phyloP scores from a whole-genome alignment of 805 yeast species.

The Sugiyamaella lignohabitans region DNA sequence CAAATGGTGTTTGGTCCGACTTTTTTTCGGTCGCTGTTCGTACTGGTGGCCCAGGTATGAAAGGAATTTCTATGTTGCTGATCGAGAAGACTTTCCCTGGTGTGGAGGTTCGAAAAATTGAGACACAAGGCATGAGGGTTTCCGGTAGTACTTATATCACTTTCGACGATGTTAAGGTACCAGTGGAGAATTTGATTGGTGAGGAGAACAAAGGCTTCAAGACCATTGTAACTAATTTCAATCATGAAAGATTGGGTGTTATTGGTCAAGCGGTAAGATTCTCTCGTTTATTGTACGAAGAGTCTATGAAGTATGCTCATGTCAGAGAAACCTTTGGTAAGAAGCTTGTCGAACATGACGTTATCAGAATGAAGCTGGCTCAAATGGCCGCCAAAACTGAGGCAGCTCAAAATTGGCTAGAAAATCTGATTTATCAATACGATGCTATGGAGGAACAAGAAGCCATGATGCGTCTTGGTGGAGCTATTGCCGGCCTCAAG shows the following conservation, averaged over 20 bases:
- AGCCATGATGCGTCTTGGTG: constrained; percentile 35
- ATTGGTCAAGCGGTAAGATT: constrained; percentile 36
- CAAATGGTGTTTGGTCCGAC: constrained; percentile 39
- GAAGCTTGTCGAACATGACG: constrained; percentile 36
- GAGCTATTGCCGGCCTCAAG: constrained; percentile 39
- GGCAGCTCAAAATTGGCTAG: constrained; percentile 37
- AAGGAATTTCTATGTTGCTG: constrained; percentile 35
- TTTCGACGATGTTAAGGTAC: constrained; percentile 40
- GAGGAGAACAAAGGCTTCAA: constrained; percentile 38
- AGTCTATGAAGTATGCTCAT: constrained; percentile 36
- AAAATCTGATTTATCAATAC: constrained; percentile 33
- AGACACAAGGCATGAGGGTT: constrained; percentile 37
- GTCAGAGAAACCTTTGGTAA: constrained; percentile 38
- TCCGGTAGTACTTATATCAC: constrained; percentile 38
- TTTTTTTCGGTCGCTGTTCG: constrained; percentile 41
- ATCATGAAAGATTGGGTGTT: constrained; percentile 39
- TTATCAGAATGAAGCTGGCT: constrained; percentile 38
- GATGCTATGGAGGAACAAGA: constrained; percentile 29
- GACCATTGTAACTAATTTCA: constrained; percentile 39
- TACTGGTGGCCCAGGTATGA: constrained; percentile 37
- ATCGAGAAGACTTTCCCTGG: constrained; percentile 35
- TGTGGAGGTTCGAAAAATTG: constrained; percentile 33
- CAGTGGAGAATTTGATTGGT: constrained; percentile 36
- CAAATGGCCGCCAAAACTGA: constrained; percentile 37
- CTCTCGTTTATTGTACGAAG: constrained; percentile 35